phyloP scores from a whole-genome alignment of 495 filamentous ascomycete genomes.

The Lineolata rhizophorae region DNA sequence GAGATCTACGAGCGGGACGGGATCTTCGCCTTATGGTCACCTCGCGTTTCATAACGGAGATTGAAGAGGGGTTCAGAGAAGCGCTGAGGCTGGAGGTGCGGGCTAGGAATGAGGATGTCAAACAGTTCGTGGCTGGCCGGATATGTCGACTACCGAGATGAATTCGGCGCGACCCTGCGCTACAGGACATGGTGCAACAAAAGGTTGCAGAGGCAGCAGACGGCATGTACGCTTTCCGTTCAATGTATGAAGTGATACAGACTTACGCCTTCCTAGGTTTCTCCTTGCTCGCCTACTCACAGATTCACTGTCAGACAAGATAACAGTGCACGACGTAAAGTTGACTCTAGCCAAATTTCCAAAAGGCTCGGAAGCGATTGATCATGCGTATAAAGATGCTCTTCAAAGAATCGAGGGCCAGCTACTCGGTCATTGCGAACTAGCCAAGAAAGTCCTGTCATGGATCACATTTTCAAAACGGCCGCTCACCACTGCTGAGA shows the following conservation, averaged over 20 bases:
- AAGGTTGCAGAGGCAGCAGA: slow-evolving; percentile 14
- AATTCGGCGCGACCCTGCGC: slow-evolving; percentile 5
- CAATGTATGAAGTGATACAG: not conserved
- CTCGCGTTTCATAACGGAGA: slow-evolving; percentile 18
- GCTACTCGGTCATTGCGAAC: slow-evolving; percentile 7
- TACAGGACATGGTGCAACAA: slow-evolving; percentile 15
- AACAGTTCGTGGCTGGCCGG: slow-evolving; percentile 13
- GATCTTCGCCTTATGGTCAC: slow-evolving; percentile 19
- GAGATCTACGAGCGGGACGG: slow-evolving; percentile 9
- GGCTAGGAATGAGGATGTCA: slow-evolving; percentile 19
- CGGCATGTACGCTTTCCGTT: slow-evolving; percentile 21
- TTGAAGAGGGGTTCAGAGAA: slow-evolving; percentile 11
- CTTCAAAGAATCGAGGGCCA: slow-evolving; percentile 25
- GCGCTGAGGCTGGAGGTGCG: slow-evolving; percentile 16
- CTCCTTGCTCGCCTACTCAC: slow-evolving; percentile 30
- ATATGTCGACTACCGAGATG: slow-evolving; percentile 10
- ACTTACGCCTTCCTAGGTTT: slow-evolving; percentile 19
- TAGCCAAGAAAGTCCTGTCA: slow-evolving; percentile 19
- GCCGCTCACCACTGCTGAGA: slow-evolving; percentile 20
- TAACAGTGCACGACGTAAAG: slow-evolving; percentile 13
- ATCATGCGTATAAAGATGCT: slow-evolving; percentile 21
- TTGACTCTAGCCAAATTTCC: slow-evolving; percentile 17
- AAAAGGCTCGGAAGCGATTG: slow-evolving; percentile 8
- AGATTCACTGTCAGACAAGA: slow-evolving; percentile 21
- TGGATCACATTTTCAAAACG: slow-evolving; percentile 25